Evolutionary conservation across 352 stramenopile genomes (phyloP), one percentile per base, ranked within the genome.

Genomic region (Pythium brachiatum): DNA sequence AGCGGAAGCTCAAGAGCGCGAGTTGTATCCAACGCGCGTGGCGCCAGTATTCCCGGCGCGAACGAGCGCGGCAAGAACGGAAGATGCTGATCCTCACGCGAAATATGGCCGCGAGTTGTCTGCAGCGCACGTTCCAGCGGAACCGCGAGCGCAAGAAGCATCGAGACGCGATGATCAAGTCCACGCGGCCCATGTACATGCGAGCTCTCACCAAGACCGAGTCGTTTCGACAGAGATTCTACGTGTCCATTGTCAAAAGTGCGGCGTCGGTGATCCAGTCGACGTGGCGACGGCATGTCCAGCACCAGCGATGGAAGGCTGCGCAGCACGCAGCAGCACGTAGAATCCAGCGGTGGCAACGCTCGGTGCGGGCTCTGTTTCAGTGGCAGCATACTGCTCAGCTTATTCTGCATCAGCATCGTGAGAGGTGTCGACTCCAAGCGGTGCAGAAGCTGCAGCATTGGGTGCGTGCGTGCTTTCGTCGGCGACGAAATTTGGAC

Each of bases 151-250:
- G 69, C 1, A 55, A 57, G 2, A 70, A 74, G 38, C 63, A 76
- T 21, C 70, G 74, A 12, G 34, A 21, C 13, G 59, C 71, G 9
- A 53, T 89, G 41, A 23, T 57, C 11, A 65, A 68, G 41, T 82
- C 78, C 1, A 67, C 73, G 26, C 61, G 68, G 0, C 78, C 82
- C 2, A 67, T 91, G 54, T 89, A 85, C 43, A 51, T 89, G 18
- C 72, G 76, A 3, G 73, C 74, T 34, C 25, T 59, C 2, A 23
- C 66, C 4, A 52, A 60, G n/a, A 68, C 62, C 13, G 25, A 57
- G 5, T 65, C 44, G 16, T 81, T 85, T 47, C 72, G 73, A 7
- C 55, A 64, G 23, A 62, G 65, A 7, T 83, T 73, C 50, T 44
- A 62, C 12, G 29, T 78, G 0, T 43, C 56, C 9, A 86, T 91